Conservation (phyloP, 2,329 filamentous ascomycete genomes). For the Aspergillus sojae region DNA sequence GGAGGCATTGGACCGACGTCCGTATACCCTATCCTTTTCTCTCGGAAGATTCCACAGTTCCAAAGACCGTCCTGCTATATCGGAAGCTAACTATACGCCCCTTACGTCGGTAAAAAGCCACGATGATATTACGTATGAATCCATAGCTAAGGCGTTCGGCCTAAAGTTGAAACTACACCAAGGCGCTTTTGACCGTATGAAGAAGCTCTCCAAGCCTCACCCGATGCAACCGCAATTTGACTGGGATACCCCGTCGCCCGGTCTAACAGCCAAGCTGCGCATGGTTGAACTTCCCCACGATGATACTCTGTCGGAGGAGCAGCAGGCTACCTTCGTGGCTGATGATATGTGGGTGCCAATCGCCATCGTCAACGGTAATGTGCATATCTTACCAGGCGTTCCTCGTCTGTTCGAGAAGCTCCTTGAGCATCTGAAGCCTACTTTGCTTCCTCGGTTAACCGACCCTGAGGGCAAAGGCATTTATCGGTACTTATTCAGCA, state of each 20-base stretch:
- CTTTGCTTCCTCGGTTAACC: conserved; percentile 68
- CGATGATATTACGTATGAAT: conserved; percentile 96
- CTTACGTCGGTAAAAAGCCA: conserved; percentile 62
- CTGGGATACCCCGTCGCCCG: conserved; percentile 81
- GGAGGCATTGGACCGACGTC: conserved; percentile 95
- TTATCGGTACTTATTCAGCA: conserved; percentile 78
- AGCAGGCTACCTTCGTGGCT: conserved; percentile 76
- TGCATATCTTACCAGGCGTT: conserved; percentile 90
- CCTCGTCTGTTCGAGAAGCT: conserved; percentile 81
- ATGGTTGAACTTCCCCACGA: conserved; percentile 90
- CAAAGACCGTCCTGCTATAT: not conserved
- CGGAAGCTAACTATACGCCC: conserved; percentile 11
- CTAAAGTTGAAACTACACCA: conserved; percentile 77
- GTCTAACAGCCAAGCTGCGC: conserved; percentile 77
- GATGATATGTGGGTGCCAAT: conserved; percentile 92
- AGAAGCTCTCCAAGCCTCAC: conserved; percentile 72
- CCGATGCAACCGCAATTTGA: conserved; percentile 74
- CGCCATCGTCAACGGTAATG: conserved; percentile 83
- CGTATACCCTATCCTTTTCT: conserved; percentile 37
- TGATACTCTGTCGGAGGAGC: conserved; percentile 61
- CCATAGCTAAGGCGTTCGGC: conserved; percentile 85
- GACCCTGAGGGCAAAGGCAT: conserved; percentile 83
- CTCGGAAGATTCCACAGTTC: not conserved
- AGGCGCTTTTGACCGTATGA: conserved; percentile 80
- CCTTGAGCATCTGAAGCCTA: conserved; percentile 74